Conservation (phyloP, 305 asterid genomes). For the Plantago lanceolata region DNA sequence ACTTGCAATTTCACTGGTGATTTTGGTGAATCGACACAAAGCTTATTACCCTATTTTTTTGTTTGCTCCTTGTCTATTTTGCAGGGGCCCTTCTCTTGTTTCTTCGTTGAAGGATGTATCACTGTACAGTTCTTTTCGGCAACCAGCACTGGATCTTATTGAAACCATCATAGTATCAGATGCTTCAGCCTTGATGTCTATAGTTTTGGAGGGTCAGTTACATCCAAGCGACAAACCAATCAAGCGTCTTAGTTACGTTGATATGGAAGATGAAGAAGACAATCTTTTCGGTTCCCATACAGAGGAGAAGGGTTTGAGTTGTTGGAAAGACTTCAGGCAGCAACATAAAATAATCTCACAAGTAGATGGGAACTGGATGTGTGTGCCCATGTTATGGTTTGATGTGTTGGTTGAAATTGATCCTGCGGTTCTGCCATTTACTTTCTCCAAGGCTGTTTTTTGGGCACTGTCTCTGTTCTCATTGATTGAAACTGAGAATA, state of each 20-base stretch:
- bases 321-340: constrained; percentile 73
- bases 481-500: constrained; percentile 58
- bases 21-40: constrained; percentile 6
- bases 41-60: constrained; percentile 13
- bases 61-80: constrained; percentile 24
- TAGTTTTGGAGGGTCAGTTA: constrained; percentile 50
- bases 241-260: constrained; percentile 32
- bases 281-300: constrained; percentile 37
- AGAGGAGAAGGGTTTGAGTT: constrained; percentile 53
- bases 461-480: constrained; percentile 91
- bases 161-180: constrained; percentile 81
- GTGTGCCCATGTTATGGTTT: constrained; percentile 96
- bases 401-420: constrained; percentile 87
- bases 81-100: constrained; percentile 94
- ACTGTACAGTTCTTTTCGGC: constrained; percentile 81
- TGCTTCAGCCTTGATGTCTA: constrained; percentile 77
- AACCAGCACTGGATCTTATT: constrained; percentile 92
- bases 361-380: constrained; percentile 82
- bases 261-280: constrained; percentile 59
- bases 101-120: constrained; percentile 75
- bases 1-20: constrained; percentile 9
- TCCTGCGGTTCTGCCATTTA: constrained; percentile 65
- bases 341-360: constrained; percentile 66
- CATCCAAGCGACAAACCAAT: constrained; percentile 49
- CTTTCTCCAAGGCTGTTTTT: constrained; percentile 84